Conservation (phyloP, 2,329 filamentous ascomycete species). For the Penicillium paneum region DNA sequence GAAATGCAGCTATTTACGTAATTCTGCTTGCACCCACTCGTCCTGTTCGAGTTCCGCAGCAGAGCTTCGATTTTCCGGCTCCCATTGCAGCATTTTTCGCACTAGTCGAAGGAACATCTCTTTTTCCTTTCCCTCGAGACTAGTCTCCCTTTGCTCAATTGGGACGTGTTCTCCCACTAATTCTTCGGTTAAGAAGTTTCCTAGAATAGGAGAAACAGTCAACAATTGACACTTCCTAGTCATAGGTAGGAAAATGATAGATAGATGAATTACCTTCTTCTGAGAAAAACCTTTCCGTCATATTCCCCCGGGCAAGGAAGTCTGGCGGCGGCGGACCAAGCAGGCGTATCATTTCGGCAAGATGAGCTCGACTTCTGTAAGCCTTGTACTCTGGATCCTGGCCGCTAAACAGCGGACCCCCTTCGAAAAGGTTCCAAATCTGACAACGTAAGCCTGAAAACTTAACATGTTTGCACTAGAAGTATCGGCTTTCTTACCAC, state of each 20-base stretch:
- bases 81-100: constrained; percentile 40
- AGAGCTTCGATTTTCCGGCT: constrained; percentile 30
- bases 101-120: constrained; percentile 32
- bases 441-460: constrained; percentile 16
- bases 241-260: not conserved
- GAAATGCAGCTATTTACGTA: not conserved
- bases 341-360: constrained; percentile 49
- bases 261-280: constrained; percentile 29
- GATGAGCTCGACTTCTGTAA: constrained; percentile 47
- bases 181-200: constrained; percentile 24
- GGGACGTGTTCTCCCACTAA: constrained; percentile 22
- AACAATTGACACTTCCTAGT: not conserved
- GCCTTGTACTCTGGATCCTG: constrained; percentile 38
- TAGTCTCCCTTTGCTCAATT: constrained; percentile 40
- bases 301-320: constrained; percentile 34
- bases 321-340: constrained; percentile 44
- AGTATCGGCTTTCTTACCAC: constrained; percentile 41
- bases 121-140: constrained; percentile 35
- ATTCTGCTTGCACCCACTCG: not conserved
- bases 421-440: constrained; percentile 53
- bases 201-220: constrained; percentile 18
- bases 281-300: constrained; percentile 41
- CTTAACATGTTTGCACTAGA: not conserved
- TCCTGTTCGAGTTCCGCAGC: constrained; percentile 12
- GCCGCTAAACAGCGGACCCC: constrained; percentile 44